phyloP scores from a whole-genome alignment of 1,284 basidiomycete species.

The Termitomyces sp. region DNA sequence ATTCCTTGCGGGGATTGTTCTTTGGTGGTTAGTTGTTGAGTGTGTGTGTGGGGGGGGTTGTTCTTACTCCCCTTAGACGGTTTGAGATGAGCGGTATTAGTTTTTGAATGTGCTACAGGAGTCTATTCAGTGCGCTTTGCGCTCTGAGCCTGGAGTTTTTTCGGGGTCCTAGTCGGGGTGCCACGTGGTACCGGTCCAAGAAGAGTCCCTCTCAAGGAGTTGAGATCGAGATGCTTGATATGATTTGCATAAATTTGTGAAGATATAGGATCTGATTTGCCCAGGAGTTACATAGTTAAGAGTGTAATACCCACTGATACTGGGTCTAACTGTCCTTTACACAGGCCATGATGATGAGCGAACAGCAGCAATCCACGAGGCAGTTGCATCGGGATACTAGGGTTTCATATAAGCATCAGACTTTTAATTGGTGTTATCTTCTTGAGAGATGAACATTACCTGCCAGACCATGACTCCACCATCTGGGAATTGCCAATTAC shows the following conservation, averaged over 20 bases:
- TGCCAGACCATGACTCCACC: slow-evolving; percentile 34
- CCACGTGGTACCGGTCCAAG: too few relatives aligned
- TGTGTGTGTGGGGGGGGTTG: too few relatives aligned
- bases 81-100: too few relatives aligned
- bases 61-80: too few relatives aligned
- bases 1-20: too few relatives aligned
- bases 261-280: neutral
- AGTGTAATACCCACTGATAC: neutral
- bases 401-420: slow-evolving; percentile 18
- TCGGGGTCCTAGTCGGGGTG: too few relatives aligned
- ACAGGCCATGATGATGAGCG: slow-evolving; percentile 35
- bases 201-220: too few relatives aligned
- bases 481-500: slow-evolving; percentile 27
- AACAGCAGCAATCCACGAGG: slow-evolving; percentile 45
- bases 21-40: too few relatives aligned
- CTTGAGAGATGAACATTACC: neutral
- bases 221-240: neutral
- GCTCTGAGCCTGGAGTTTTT: too few relatives aligned
- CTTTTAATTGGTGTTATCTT: neutral
- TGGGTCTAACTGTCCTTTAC: slow-evolving; percentile 5
- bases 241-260: neutral
- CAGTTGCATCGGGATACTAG: slow-evolving; percentile 35
- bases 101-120: too few relatives aligned
- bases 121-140: too few relatives aligned
- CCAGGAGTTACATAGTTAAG: neutral